phyloP scores from a whole-genome alignment of 2,329 filamentous ascomycete species.

The Cladosporium austrohemisphaericum region DNA sequence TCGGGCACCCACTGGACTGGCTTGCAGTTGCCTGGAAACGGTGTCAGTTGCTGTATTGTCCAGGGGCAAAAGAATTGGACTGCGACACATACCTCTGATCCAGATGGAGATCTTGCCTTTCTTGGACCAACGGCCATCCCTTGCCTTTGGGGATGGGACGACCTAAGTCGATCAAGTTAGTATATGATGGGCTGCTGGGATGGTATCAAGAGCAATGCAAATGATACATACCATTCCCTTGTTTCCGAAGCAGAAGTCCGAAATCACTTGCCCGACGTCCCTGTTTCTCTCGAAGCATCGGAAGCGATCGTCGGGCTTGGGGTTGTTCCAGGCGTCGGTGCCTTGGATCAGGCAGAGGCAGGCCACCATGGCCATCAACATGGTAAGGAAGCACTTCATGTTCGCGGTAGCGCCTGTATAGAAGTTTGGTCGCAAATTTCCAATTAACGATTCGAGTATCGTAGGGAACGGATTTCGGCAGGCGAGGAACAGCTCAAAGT shows the following conservation, averaged over 20 bases:
- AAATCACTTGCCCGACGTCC: background rate
- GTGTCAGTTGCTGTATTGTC: too few relatives aligned
- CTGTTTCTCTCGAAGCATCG: background rate
- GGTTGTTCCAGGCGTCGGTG: background rate
- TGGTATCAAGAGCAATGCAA: too few relatives aligned
- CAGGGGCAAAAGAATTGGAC: too few relatives aligned
- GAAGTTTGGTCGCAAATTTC: too few relatives aligned
- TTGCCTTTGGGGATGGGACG: background rate
- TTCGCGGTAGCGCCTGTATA: too few relatives aligned
- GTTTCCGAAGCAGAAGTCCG: background rate
- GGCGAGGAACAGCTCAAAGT: too few relatives aligned
- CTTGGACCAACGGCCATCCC: background rate
- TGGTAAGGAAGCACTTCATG: background rate
- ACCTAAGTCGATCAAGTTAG: background rate
- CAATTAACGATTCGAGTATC: background rate
- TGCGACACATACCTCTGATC: background rate
- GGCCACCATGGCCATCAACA: background rate
- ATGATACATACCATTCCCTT: background rate
- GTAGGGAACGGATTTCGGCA: too few relatives aligned
- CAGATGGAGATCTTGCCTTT: constrained; percentile 4
- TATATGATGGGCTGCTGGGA: background rate
- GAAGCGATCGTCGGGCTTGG: background rate
- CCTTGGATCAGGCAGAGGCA: constrained; percentile 6
- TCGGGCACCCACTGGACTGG: constrained; percentile 22
- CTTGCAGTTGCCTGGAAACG: constrained; percentile 14